Conservation (phyloP, 139 green algal species). For the Micromonas commoda region DNA sequence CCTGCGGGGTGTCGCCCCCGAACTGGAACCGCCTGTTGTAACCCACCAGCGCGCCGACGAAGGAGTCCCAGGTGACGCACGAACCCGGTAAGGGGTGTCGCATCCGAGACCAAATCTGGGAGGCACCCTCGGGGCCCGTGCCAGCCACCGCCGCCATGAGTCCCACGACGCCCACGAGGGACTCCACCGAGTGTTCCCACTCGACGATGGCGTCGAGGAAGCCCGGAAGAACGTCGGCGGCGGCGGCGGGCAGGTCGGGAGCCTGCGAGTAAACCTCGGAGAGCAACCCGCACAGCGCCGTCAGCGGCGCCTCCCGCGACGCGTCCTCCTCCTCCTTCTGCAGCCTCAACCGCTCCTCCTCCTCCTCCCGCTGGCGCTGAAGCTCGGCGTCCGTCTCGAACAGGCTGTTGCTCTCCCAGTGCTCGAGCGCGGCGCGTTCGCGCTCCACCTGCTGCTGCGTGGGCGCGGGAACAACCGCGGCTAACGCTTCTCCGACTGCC, state of each 20-base stretch:
- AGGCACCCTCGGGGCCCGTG: too few species aligned
- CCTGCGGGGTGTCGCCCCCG: not conserved
- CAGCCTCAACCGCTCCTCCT: not conserved
- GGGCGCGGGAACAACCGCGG: not conserved
- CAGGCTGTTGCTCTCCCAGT: too few species aligned
- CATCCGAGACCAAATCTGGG: not conserved
- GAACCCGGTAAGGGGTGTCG: too few species aligned
- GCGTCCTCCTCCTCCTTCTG: not conserved
- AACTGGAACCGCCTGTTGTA: slow-evolving; percentile 5
- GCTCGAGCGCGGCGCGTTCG: not conserved
- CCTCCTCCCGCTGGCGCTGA: not conserved
- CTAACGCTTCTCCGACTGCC: not conserved
- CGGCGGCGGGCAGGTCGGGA: not conserved
- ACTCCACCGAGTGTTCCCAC: slow-evolving; percentile 14
- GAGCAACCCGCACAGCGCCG: not conserved
- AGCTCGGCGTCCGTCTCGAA: too few species aligned
- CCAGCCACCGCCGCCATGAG: not conserved
- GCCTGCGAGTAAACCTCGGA: slow-evolving; percentile 6
- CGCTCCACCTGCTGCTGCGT: not conserved
- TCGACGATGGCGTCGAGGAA: slow-evolving; percentile 3
- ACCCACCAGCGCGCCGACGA: not conserved
- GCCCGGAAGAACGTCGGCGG: not conserved
- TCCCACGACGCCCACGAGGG: not conserved
- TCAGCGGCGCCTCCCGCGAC: not conserved
- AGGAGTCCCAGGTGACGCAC: not conserved